Evolutionary conservation across 2,329 filamentous ascomycete species (phyloP), one percentile per base, ranked within the genome.

Genomic region (Pestalotiopsis sp.): DNA sequence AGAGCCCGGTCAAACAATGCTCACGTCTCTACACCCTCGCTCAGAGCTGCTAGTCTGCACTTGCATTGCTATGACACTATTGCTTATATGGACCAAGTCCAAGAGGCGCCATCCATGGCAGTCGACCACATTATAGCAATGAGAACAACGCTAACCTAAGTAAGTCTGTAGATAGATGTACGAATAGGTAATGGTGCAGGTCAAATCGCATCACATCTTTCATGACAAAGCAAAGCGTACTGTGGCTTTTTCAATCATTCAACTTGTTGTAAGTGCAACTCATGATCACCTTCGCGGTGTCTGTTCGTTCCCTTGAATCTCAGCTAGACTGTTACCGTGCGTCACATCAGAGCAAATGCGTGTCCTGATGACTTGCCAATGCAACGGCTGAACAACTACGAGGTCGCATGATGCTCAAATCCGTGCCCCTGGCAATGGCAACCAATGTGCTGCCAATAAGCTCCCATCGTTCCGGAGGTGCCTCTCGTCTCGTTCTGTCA

Each of bases 1-100:
- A 36, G 36, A 62, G 59, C 59, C 59, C 27, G 38, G 59, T 62
- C 59, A 39, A 62, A 62, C 25, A 36, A 20, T 62, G 59, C 27
- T 14, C 31, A 12, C 59, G 20, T 20, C 31, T 36, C 38, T 31
- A 62, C 45, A 52, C 45, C 45, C 45, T 52, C 45, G 20, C 20
- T 52, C 14, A 52, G 45, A 52, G 45, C 45, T 52, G n/a, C 17
- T 52, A 23, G 45, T 52, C 20, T 52, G 45, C 7, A n/a, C 20
- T 52, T 52, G n/a, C 7, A n/a, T 52, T n/a, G 45, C 17, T 52
- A 7, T 23, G 45, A 52, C 45, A 52, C 45, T 52, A 52, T 52
- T n/a, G 45, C 45, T 52, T n/a, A 52, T 52, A 52, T 52, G 45
- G 20, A 52, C 45, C 45, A 52, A 52, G 20, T 20, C 45, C 17